Evolutionary conservation across 257 asterid genomes (phyloP).

Genomic region (Nicotiana paniculata): DNA sequence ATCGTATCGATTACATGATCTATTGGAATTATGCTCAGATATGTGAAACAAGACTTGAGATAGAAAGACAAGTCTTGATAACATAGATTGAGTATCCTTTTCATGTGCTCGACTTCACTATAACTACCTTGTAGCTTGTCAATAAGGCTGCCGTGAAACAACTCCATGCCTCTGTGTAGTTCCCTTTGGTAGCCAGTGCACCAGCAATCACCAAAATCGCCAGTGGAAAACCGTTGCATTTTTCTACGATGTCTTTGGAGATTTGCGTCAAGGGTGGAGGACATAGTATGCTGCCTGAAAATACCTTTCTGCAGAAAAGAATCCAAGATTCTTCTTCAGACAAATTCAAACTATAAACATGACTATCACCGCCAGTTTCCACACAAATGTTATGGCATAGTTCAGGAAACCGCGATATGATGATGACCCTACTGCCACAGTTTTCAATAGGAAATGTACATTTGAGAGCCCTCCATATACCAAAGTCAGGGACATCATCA

Average conservation of each 20-base stretch:
- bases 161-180: constrained; percentile 9
- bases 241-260: neutral
- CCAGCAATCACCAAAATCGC: constrained; percentile 20
- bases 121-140: constrained; percentile 7
- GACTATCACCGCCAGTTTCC: neutral
- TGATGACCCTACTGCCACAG: constrained; percentile 11
- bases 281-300: neutral
- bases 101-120: constrained; percentile 2
- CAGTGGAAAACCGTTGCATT: constrained; percentile 22
- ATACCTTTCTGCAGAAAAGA: constrained; percentile 10
- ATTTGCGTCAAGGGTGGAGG: constrained; percentile 7
- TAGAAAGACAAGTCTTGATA: constrained; percentile 21
- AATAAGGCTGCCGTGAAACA: neutral
- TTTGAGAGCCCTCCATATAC: constrained; percentile 12
- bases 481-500: constrained; percentile 18
- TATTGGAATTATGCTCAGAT: constrained; percentile 15
- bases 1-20: neutral
- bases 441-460: constrained; percentile 12
- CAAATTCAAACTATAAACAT: constrained; percentile 5
- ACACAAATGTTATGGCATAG: neutral
- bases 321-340: constrained; percentile 14
- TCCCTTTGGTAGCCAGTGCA: constrained; percentile 12
- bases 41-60: constrained; percentile 17
- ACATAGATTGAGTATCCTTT: constrained; percentile 7
- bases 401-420: constrained; percentile 6